phyloP scores from a whole-genome alignment of 192 early-diverging fungal species.

The Mortierella claussenii region DNA sequence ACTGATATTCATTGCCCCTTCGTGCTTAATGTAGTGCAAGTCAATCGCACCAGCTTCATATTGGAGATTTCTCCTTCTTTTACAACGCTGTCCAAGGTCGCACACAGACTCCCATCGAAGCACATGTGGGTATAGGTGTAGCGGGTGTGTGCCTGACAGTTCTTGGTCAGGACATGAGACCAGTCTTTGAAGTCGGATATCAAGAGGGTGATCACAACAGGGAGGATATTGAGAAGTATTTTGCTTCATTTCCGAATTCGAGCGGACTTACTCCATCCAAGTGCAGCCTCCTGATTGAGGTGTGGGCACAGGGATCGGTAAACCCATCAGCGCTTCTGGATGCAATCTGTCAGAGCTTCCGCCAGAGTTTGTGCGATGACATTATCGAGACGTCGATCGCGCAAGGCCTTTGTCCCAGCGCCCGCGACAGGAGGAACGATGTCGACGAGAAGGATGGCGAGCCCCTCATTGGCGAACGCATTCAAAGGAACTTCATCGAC shows the following conservation, averaged over 20 bases:
- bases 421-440: conserved; percentile 31
- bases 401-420: conserved; percentile 46
- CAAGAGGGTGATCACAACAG: conserved; percentile 44
- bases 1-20: too few species aligned
- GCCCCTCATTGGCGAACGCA: conserved; percentile 33
- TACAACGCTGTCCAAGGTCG: conserved; percentile 60
- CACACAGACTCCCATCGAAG: conserved; percentile 51
- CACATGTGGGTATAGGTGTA: conserved; percentile 61
- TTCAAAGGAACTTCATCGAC: conserved; percentile 60
- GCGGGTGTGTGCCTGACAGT: conserved; percentile 64
- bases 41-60: conserved; percentile 38
- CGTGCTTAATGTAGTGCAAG: neutral
- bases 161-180: conserved; percentile 47
- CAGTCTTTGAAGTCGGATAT: conserved; percentile 52
- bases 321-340: conserved; percentile 53
- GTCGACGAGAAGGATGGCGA: conserved; percentile 21
- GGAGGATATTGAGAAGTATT: conserved; percentile 36
- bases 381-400: conserved; percentile 60
- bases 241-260: conserved; percentile 28
- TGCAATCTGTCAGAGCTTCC: conserved; percentile 56
- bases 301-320: conserved; percentile 62
- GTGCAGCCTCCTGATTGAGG: conserved; percentile 57
- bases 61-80: conserved; percentile 61
- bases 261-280: conserved; percentile 19
- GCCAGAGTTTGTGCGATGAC: conserved; percentile 66